phyloP scores from a whole-genome alignment of 129 eudicot genomes.

The Tanacetum coccineum region DNA sequence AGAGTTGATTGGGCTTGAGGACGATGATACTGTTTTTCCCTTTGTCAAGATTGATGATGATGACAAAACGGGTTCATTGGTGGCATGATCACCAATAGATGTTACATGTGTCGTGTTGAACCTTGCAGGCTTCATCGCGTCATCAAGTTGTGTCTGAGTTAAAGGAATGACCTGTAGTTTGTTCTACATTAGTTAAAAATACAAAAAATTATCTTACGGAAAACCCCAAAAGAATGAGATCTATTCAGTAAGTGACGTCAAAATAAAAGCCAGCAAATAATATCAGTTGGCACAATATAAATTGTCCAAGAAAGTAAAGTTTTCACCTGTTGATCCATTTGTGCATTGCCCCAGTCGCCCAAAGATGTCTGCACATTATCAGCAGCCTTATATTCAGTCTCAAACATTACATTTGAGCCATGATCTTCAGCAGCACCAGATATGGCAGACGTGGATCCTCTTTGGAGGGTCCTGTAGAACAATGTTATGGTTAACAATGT shows the following conservation, averaged over 20 bases:
- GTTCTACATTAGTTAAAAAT: conserved; percentile 6
- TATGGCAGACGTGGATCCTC: conserved; percentile 35
- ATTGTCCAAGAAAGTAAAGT: not conserved
- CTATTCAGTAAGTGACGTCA: not conserved
- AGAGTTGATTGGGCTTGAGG: conserved; percentile 84
- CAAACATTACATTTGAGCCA: conserved; percentile 37
- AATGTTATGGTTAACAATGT: not conserved
- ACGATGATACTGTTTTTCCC: conserved; percentile 56
- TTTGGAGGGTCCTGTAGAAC: conserved; percentile 47
- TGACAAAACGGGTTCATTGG: conserved; percentile 46
- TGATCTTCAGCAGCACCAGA: conserved; percentile 43
- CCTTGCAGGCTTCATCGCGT: conserved; percentile 80
- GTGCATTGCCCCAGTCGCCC: conserved; percentile 51
- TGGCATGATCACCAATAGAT: conserved; percentile 55
- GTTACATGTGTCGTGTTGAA: conserved; percentile 42
- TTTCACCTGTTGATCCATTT: conserved; percentile 51
- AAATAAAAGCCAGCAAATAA: conserved; percentile 3
- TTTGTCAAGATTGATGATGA: conserved; percentile 51
- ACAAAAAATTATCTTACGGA: not conserved
- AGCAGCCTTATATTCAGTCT: conserved; percentile 43
- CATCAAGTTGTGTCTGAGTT: conserved; percentile 89
- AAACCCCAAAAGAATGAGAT: too few species aligned
- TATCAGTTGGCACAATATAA: conserved; percentile 1
- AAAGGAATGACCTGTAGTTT: conserved; percentile 71
- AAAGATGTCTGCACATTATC: conserved; percentile 44